Percentiles rank a stretch among this genome's conserved stretches.
phyloP scores from a whole-genome alignment of 306 rosid genomes.

The Quercus mongolica region DNA sequence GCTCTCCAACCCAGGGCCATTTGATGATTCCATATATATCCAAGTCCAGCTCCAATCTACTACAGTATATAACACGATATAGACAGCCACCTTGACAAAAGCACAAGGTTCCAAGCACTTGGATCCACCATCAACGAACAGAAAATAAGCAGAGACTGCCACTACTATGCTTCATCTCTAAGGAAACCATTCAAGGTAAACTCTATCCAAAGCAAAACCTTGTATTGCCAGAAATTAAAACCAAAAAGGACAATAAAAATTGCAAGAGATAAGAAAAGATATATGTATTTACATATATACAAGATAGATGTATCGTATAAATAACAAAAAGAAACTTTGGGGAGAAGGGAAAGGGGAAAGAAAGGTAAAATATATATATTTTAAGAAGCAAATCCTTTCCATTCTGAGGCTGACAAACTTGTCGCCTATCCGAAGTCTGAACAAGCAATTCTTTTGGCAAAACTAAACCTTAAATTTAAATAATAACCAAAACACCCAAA shows the following conservation, averaged over 20 bases:
- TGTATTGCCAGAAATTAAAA: neutral
- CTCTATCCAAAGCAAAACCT: neutral
- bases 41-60: too few species aligned
- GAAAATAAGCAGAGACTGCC: neutral
- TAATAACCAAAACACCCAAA: slow-evolving; percentile 38
- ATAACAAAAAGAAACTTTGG: neutral
- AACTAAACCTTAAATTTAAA: slow-evolving; percentile 23
- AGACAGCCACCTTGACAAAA: too few species aligned
- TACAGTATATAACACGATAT: too few species aligned
- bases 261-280: slow-evolving; percentile 23
- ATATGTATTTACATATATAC: slow-evolving; percentile 45
- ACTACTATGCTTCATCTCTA: neutral
- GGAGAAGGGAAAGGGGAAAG: too few species aligned
- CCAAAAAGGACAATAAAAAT: neutral
- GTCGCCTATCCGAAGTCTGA: slow-evolving; percentile 35
- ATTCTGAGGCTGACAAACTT: slow-evolving; percentile 17
- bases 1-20: too few species aligned
- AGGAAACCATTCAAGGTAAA: neutral
- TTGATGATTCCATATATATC: too few species aligned
- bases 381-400: slow-evolving; percentile 5
- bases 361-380: neutral
- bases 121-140: neutral
- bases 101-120: too few species aligned
- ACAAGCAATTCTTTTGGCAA: slow-evolving; percentile 39
- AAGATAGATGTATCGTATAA: slow-evolving; percentile 23